Percentiles rank a stretch among this genome's conserved stretches.
Evolutionary conservation across 768 basidiomycete species (phyloP).

Genomic region (Hypholoma sublateritium): DNA sequence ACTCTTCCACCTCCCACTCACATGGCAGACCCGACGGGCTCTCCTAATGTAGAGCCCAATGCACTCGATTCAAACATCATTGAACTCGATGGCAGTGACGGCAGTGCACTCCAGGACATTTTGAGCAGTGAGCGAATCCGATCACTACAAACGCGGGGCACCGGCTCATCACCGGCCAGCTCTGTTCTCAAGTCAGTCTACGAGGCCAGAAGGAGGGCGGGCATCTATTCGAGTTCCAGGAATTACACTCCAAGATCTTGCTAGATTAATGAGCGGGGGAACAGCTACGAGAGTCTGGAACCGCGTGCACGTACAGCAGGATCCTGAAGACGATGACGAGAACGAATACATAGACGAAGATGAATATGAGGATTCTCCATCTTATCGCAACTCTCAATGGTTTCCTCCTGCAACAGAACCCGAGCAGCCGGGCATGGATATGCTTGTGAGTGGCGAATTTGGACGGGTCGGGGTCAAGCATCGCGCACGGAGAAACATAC

Average conservation of each 20-base stretch:
- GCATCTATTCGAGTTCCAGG: conserved; percentile 24
- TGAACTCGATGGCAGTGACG: neutral
- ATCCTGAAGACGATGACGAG: conserved; percentile 31
- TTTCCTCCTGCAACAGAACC: conserved; percentile 51
- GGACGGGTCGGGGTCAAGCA: conserved; percentile 60
- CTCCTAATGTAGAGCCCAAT: neutral
- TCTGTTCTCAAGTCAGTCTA: conserved; percentile 31
- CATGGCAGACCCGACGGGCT: conserved; percentile 15
- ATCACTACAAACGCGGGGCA: neutral
- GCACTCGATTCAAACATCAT: neutral
- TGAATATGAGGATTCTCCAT: conserved; percentile 39
- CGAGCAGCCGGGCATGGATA: conserved; percentile 57
- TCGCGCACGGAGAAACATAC: conserved; percentile 36
- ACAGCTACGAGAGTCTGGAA: conserved; percentile 24
- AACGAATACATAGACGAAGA: conserved; percentile 31
- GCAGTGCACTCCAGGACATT: conserved; percentile 18
- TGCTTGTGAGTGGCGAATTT: conserved; percentile 80
- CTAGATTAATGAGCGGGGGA: conserved; percentile 24
- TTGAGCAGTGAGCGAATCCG: conserved; percentile 14
- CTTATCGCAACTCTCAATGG: conserved; percentile 18
- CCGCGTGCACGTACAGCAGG: conserved; percentile 36
- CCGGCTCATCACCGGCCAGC: conserved; percentile 20
- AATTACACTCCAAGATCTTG: conserved; percentile 31
- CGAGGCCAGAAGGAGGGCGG: conserved; percentile 12
- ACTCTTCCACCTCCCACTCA: conserved; percentile 4